phyloP scores from a whole-genome alignment of 1,139 yeast genomes.

The Yarrowia galli region DNA sequence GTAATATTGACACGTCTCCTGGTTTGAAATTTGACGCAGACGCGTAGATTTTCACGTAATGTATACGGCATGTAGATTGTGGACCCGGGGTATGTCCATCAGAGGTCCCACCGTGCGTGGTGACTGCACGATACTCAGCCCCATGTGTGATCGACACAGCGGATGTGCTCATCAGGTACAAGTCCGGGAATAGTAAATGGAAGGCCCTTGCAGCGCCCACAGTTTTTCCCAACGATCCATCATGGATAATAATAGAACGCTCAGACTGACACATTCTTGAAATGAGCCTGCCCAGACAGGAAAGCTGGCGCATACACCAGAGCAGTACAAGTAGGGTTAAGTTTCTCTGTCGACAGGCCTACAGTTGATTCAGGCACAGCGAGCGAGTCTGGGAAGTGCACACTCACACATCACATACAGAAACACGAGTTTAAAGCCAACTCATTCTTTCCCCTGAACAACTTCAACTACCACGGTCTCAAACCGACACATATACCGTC shows the following conservation, averaged over 20 bases:
- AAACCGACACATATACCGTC: not conserved
- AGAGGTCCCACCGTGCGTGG: not conserved
- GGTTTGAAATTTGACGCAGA: not conserved
- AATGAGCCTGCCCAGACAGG: not conserved
- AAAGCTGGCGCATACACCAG: not conserved
- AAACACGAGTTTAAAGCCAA: not conserved
- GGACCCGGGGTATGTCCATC: not conserved
- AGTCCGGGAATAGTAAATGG: not conserved
- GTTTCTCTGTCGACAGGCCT: not conserved
- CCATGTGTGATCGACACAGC: slow-evolving; percentile 10
- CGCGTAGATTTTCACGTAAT: too few relatives aligned
- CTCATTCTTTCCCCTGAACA: slow-evolving; percentile 4
- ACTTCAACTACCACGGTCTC: not conserved
- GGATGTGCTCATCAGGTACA: slow-evolving; percentile 18
- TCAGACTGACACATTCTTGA: not conserved
- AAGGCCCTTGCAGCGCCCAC: not conserved
- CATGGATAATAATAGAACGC: not conserved
- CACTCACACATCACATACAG: not conserved
- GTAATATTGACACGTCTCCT: not conserved
- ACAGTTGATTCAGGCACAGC: not conserved
- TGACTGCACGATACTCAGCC: slow-evolving; percentile 23
- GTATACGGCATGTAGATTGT: too few relatives aligned
- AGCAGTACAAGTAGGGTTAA: not conserved
- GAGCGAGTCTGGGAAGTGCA: not conserved
- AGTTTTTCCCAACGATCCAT: not conserved